Evolutionary conservation across 257 asterid species (phyloP), one percentile per base, ranked within the genome.

Genomic region (Leptodermis oblonga): DNA sequence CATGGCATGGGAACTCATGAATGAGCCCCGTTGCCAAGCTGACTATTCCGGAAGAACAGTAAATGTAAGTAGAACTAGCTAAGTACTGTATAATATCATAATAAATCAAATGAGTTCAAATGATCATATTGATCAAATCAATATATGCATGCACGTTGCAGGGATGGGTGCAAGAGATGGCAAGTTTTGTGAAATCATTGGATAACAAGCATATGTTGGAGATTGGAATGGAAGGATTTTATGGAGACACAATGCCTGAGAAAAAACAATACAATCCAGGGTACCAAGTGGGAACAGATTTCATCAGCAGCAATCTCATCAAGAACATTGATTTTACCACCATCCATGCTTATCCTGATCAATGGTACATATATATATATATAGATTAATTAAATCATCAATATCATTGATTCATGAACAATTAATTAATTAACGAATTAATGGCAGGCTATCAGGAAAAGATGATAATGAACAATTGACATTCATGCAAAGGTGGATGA

Each of bases 1-100:
- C 74, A 90, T 90, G 97, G 96, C 95, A 7, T 90, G 97, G 97
- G 97, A 90, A 71, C 95, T 90, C 73, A 90, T 90, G 52, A 88
- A 90, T 41, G 97, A 90, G 79, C 97, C 97, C 33, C 97, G 97
- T 25, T 86, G 96, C 77, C 77, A 84, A 53, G 74, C 70, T 15
- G 97, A 90, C 71, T 81, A 75, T 69, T 86, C 97, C 9, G 97
- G 97, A 53, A 79, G 58, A 76, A 86, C 86, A 2, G 10, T 90
- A 14, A 84, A 85, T 25, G 97, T 90, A 37, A 10, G 85, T 53
- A 5, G 18, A 52, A 18, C 0, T 10, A 5, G 58, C 22, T n/a
- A n/a, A n/a, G n/a, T n/a, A n/a, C n/a, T n/a, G n/a, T n/a, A n/a
- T n/a, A n/a, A n/a, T n/a, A n/a, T n/a, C n/a, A n/a, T n/a, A n/a